A percentile compares a stretch with the other conserved stretches of the same genome.
These are phyloP conservation scores for Fraxinus quadrangulata DNA, from an alignment of 257 asterid genomes.

Conservation along the genomic window DNA sequence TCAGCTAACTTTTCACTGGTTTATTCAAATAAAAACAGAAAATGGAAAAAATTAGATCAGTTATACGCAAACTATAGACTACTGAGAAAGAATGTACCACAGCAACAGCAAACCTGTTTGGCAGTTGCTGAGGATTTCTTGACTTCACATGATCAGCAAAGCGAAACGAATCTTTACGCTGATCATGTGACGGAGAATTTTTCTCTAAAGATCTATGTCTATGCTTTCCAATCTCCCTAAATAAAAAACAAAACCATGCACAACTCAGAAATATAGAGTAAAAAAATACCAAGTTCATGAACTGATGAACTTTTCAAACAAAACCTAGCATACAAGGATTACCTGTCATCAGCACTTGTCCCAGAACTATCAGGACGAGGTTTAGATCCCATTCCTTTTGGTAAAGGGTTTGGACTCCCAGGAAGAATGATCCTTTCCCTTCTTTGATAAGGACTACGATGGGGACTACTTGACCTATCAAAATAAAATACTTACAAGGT, in stretches of 20 bases:
- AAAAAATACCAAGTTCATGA: conserved; percentile 18
- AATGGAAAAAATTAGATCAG: conserved; percentile 25
- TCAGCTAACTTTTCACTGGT: conserved; percentile 50
- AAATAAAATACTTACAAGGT: conserved; percentile 10
- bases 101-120: conserved; percentile 45
- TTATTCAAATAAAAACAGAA: conserved; percentile 18
- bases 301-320: conserved; percentile 9
- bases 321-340: conserved; percentile 45
- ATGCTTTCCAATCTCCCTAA: conserved; percentile 48
- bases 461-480: conserved; percentile 55
- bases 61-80: conserved; percentile 13
- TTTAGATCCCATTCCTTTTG: conserved; percentile 40
- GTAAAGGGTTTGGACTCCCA: conserved; percentile 40
- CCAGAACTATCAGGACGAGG: conserved; percentile 47
- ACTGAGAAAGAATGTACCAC: conserved; percentile 2
- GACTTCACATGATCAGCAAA: conserved; percentile 41
- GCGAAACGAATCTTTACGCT: conserved; percentile 35
- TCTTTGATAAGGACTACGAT: conserved; percentile 35
- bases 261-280: conserved; percentile 19
- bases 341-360: conserved; percentile 43
- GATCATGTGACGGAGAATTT: conserved; percentile 32
- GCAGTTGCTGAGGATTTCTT: conserved; percentile 41
- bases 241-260: conserved; percentile 19
- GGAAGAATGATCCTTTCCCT: conserved; percentile 41
- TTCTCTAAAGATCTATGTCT: conserved; percentile 41